Evolutionary conservation across 1,284 basidiomycete species (phyloP), one percentile per base, ranked within the genome.

Genomic region (Rhodotorula sp.): DNA sequence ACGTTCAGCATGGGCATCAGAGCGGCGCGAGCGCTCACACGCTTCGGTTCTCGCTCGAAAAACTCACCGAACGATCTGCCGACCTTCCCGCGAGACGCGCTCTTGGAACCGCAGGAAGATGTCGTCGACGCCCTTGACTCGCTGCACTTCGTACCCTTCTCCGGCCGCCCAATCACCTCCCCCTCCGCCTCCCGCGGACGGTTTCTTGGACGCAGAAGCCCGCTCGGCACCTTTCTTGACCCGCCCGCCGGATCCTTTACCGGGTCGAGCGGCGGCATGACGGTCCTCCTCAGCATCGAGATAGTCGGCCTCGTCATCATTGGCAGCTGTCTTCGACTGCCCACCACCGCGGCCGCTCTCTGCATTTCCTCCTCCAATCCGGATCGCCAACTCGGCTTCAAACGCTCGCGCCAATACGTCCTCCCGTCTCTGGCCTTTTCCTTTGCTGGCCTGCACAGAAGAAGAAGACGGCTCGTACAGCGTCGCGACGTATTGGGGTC

Each of bases 21-120:
- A 47, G 49, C 5, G 28, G 26, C 54, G 6, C 16, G 12, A 26
- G 34, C 34, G 34, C 34, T 34, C 34, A 34, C 34, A 34, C 34
- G 34, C 34, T 34, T 34, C 34, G 34, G 34, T 34, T 34, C 34
- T 34, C 34, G 34, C 34, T 34, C 14, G 28, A 34, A 48, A 23
- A 4, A 69, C 78, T 67, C 64, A 90, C 90, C 91, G 84, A 58
- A 93, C 82, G 78, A 91, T 91, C 78, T 93, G 92, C 72, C 88
- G 85, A 48, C 87, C 86, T 78, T 89, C 87, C 73, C 85, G 84
- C 50, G 81, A 84, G 18, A 89, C 87, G 43, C 90, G 84, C 78
- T 87, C 86, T 62, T 85, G 86, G 79, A 93, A 93, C n/a, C 86
- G 84, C 74, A 91, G 87, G 79, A 93, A 93, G 2, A 89, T 85